phyloP scores from a whole-genome alignment of 1,284 basidiomycete genomes.

The Puccinia novopanici region DNA sequence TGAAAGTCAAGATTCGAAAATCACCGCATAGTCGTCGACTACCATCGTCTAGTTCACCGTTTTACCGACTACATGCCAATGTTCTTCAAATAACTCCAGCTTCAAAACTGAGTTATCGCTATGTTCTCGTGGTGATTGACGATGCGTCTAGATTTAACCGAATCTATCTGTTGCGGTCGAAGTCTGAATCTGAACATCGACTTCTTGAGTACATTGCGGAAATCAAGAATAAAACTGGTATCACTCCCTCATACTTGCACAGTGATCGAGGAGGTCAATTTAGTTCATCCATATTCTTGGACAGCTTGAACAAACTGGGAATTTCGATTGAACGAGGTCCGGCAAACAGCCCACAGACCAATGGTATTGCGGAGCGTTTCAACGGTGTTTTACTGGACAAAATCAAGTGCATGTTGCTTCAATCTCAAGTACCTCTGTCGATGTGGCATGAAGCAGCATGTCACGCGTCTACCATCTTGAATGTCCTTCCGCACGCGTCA shows the following conservation, averaged over 20 bases:
- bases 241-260: neutral
- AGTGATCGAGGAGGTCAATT: conserved; percentile 11
- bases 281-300: neutral
- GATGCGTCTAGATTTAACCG: conserved; percentile 14
- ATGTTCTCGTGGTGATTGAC: conserved; percentile 23
- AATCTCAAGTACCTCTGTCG: neutral
- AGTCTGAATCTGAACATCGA: neutral
- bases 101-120: neutral
- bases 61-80: neutral
- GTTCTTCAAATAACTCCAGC: neutral
- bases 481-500: neutral
- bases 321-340: neutral
- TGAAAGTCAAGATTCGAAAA: neutral
- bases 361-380: neutral
- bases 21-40: neutral
- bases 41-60: neutral
- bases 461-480: neutral
- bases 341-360: neutral
- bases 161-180: neutral
- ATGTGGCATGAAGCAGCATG: neutral
- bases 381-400: neutral
- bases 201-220: neutral
- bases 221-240: neutral
- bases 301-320: neutral
- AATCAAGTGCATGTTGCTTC: neutral